Evolutionary conservation across 148 eudicot species (phyloP), one percentile per base, ranked within the genome.

Genomic region (Nepenthes gracilis): DNA sequence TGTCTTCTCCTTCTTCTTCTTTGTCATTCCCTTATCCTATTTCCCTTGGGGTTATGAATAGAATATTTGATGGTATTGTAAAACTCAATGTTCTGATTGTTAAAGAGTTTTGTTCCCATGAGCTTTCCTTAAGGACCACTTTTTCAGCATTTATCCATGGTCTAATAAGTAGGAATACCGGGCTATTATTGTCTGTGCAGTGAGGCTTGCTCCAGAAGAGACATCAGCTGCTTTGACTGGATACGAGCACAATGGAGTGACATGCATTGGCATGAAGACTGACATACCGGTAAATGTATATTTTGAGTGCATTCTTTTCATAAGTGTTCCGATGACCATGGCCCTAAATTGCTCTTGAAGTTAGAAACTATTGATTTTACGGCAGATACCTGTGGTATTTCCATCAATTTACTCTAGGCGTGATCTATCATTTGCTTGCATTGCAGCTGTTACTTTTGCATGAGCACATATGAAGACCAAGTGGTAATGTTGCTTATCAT

Each of bases 131-230:
- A 23, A 23, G 23, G 23, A 0, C 23, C 23, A 23, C 23, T 23
- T 23, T 23, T 23, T 23, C 23, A 23, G 23, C 23, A 23, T 23
- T 23, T 23, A 23, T 23, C 23, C 23, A 23, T 23, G 23, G 23
- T 23, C 23, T 23, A 23, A 23, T 23, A 23, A 23, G 23, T 23
- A 23, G 23, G 23, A 23, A 23, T 23, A 23, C 23, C 23, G 23
- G 53, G 65, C 56, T 35, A 23, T 12, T 49, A 33, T 66, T 65
- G 9, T 70, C 73, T 73, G 33, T 78, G 64, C 80, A 94, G 99
- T 94, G 79, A 84, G 99, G 78, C 96, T 93, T 75, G 96, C 96
- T 61, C 96, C 99, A 1, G 95, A 93, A 77, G 99, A 88, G 68
- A 72, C 75, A 66, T 93, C 99, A 40, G 65, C 68, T 58, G 66